These are phyloP conservation scores for Cladosporium halotolerans DNA, from an alignment of 2,329 filamentous ascomycete genomes.

Conservation along the genomic window DNA sequence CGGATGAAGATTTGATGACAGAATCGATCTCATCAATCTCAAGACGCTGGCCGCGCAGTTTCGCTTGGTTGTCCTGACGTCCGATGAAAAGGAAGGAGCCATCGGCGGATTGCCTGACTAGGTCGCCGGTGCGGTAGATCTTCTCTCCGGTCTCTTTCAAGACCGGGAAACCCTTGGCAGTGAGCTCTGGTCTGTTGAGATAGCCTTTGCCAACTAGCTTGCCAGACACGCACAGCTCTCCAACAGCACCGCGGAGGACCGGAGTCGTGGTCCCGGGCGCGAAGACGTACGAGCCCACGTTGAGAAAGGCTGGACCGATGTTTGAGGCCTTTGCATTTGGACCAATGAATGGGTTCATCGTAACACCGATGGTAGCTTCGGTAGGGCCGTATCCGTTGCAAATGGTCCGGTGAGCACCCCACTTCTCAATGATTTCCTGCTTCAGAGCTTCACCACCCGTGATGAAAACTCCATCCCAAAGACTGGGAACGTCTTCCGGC, in stretches of 20 bases:
- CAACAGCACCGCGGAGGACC: constrained; percentile 70
- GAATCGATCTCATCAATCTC: constrained; percentile 91
- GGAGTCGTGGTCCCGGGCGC: constrained; percentile 61
- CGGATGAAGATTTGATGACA: constrained; percentile 59
- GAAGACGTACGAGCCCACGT: constrained; percentile 79
- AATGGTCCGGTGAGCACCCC: constrained; percentile 74
- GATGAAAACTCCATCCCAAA: constrained; percentile 83
- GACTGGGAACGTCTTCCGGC: constrained; percentile 71
- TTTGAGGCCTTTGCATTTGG: constrained; percentile 74
- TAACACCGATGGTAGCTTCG: constrained; percentile 87
- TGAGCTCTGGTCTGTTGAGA: constrained; percentile 72
- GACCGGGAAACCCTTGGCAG: constrained; percentile 65
- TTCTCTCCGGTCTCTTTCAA: constrained; percentile 42
- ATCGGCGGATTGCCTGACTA: constrained; percentile 75
- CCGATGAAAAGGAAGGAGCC: constrained; percentile 82
- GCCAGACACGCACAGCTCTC: constrained; percentile 83
- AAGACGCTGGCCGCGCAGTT: constrained; percentile 79
- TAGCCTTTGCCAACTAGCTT: constrained; percentile 87
- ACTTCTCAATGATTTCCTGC: constrained; percentile 79
- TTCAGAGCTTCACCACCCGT: constrained; percentile 85
- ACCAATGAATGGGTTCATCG: constrained; percentile 79
- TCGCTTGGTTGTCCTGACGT: constrained; percentile 84
- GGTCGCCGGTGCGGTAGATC: constrained; percentile 82
- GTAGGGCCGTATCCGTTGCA: constrained; percentile 91
- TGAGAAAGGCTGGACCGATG: constrained; percentile 79